Base-by-base conservation (phyloP, 495 filamentous ascomycete species). In the Sphaerosporella brunnea region DNA sequence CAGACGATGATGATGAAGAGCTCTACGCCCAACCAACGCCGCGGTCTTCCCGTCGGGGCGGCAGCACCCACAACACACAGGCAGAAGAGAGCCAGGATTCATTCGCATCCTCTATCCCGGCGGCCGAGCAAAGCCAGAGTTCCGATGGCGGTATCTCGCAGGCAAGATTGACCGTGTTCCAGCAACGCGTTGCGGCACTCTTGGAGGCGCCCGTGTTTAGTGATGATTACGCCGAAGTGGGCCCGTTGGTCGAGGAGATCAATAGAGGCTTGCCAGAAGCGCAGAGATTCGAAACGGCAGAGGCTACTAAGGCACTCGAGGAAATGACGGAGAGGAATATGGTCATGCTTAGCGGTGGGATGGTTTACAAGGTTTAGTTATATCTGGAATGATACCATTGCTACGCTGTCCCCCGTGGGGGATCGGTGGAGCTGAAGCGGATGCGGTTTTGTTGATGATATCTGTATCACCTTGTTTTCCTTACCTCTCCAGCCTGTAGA, bases 271-370 rank as follows among this genome's bases (percentile, higher is more conserved):
- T 23, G 43, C 94, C 20, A 70, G 71, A 0, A 50, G 70, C 64
- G 25, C 67, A 63, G 51, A 61, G 47, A 32, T 96, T 94, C 67
- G 71, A 66, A 28, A 68, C 70, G 23, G 63, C 66, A 0, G 92
- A 97, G 66, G 86, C 82, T 2, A 64, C 81, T 44, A 67, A 73
- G 62, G 88, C 84, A 42, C 62, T 97, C 55, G 70, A 71, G 62
- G 73, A 66, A 58, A 80, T 97, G 83, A 78, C 81, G 49, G 77
- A 79, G 36, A 67, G 69, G 62, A 95, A 95, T 59, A 74, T 83
- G 66, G 77, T 97, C 63, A 96, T 96, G 92, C 93, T 43, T 8
- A 43, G 21, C 2, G 40, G 13, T 13, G 23, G 18, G 7, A 24
- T 25, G 21, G 40, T 43, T 43, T 43, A 43, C 26, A 43, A 43